A percentile compares a stretch with the other conserved stretches of the same genome.
Conservation (phyloP, 352 stramenopile genomes). For the Peronosclerospora sorghi region DNA sequence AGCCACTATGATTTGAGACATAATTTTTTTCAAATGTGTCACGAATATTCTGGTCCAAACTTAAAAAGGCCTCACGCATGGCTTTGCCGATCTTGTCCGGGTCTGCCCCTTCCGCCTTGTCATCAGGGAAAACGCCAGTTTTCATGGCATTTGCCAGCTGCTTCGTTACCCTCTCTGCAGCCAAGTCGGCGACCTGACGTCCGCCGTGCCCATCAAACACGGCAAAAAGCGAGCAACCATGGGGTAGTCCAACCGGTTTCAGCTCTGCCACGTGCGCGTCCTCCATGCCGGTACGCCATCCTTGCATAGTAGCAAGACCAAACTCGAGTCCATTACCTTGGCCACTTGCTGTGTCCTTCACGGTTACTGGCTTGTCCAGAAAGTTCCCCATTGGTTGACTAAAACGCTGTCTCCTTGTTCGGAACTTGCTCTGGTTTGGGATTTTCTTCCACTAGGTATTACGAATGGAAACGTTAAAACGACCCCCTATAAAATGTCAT, state of each 20-base stretch:
- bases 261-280: constrained; percentile 60
- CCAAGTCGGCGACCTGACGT: constrained; percentile 40
- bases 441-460: too few relatives aligned
- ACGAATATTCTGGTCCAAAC: constrained; percentile 52
- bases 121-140: constrained; percentile 22
- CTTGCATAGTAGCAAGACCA: constrained; percentile 68
- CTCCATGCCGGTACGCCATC: constrained; percentile 77
- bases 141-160: constrained; percentile 29
- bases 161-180: constrained; percentile 28
- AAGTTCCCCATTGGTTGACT: too few relatives aligned
- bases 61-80: constrained; percentile 55
- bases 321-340: constrained; percentile 47
- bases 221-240: constrained; percentile 51
- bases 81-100: constrained; percentile 44
- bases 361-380: constrained; percentile 58
- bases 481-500: too few relatives aligned
- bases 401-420: too few relatives aligned
- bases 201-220: constrained; percentile 77
- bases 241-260: constrained; percentile 30
- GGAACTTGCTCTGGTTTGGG: too few relatives aligned
- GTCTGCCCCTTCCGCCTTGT: constrained; percentile 20
- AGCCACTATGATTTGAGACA: constrained; percentile 72
- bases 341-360: constrained; percentile 55
- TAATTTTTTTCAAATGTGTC: constrained; percentile 32
- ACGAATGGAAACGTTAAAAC: too few relatives aligned